Base-by-base conservation (phyloP, 208 protist genomes). In the Angomonas ambiguus region DNA sequence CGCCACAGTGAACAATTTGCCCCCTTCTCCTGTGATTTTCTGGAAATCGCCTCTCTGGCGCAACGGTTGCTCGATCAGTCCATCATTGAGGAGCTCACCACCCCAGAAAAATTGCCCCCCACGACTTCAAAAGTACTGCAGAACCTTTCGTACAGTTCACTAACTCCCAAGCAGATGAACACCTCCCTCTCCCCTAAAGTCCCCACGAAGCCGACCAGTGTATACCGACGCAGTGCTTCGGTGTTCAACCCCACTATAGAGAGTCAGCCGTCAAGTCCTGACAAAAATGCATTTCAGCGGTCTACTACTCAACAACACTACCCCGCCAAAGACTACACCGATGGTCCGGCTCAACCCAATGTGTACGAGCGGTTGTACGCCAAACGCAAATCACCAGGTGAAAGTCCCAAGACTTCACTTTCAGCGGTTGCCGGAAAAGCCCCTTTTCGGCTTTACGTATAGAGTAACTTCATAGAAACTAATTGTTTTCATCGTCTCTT, bases 291-390 rank as follows among this genome's bases (percentile, higher is more conserved):
- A 6, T 61, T 35, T 31, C 13, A 38, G 22, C 55, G 55, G 55
- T 20, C n/a, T 22, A 22, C 49, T 8, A 13, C 11, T 11, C 49
- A 56, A 25, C 49, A 25, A 22, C 49, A 56, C 49, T 56, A 28
- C 49, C 8, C 8, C 10, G 22, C 49, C n/a, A n/a, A 5, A 11
- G n/a, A 13, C 18, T n/a, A 11, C 8, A 8, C 11, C 5, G 5
- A 8, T 11, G 49, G 57, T 41, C 3, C 30, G 34, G 30, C 62
- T 25, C 38, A 20, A 8, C 1, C 27, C 1, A 67, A 55, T 31
- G 66, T 81, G n/a, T 81, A 76, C 69, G 71, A 83, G 49, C 58
- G 79, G 6, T 66, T 85, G 11, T 90, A 83, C 73, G 71, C 79
- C 2, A 66, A 67, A 20, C 71, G 71, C 10, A 74, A 59, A 56